Conservation (phyloP, 2,329 filamentous ascomycete genomes). For the Colletotrichum shisoi region DNA sequence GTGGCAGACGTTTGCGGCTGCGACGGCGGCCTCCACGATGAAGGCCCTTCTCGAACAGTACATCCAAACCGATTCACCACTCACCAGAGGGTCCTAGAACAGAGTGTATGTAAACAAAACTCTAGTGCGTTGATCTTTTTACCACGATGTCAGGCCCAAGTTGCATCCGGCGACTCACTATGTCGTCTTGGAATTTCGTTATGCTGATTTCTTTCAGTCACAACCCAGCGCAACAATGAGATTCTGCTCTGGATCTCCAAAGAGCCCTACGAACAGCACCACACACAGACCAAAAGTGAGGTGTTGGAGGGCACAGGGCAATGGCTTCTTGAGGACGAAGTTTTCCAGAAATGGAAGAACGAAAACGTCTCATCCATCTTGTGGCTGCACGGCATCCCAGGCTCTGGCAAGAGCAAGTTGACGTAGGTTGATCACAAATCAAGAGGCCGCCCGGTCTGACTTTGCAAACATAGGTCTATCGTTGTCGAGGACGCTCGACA, state of each 20-base stretch:
- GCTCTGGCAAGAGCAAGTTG: conserved; percentile 47
- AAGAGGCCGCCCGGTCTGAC: too few relatives aligned
- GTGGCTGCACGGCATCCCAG: conserved; percentile 48
- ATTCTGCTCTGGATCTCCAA: conserved; percentile 5
- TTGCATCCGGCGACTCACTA: too few relatives aligned
- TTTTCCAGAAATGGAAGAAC: conserved; percentile 13
- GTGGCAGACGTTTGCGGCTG: too few relatives aligned
- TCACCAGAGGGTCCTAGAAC: too few relatives aligned
- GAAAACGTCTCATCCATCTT: conserved; percentile 46
- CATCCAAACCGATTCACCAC: too few relatives aligned
- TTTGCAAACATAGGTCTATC: background rate
- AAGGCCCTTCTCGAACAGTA: too few relatives aligned
- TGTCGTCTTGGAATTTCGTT: too few relatives aligned
- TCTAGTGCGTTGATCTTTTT: too few relatives aligned
- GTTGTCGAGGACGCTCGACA: conserved; percentile 18
- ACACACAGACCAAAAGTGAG: background rate
- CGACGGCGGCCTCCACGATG: too few relatives aligned
- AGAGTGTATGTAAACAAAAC: too few relatives aligned
- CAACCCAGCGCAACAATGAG: background rate
- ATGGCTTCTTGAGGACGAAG: background rate
- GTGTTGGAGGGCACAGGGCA: background rate
- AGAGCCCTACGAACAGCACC: conserved; percentile 6
- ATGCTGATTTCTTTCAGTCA: too few relatives aligned
- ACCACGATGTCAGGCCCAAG: too few relatives aligned
- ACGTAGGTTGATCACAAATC: background rate